Conservation (phyloP, 129 eudicot genomes). For the Flaveria ramosissima region DNA sequence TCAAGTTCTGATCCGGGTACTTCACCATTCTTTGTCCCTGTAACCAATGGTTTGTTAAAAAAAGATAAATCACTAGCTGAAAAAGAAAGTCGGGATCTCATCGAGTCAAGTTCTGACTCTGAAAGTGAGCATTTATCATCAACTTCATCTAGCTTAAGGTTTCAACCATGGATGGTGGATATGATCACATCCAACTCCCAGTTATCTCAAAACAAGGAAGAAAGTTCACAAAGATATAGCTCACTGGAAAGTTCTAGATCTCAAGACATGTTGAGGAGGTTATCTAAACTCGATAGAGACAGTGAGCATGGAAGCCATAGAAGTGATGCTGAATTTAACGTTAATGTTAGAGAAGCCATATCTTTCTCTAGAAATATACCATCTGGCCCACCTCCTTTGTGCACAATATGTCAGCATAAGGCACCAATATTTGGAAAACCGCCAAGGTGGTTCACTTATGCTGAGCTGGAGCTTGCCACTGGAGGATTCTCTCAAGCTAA, state of each 20-base stretch:
- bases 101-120: conserved; percentile 71
- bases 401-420: conserved; percentile 97
- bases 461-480: conserved; percentile 95
- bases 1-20: conserved; percentile 97
- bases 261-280: conserved; percentile 52
- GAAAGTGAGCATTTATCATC: conserved; percentile 64
- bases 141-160: conserved; percentile 76
- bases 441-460: conserved; percentile 86
- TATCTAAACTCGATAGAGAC: conserved; percentile 62
- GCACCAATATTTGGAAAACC: conserved; percentile 98
- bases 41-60: conserved; percentile 36
- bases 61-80: conserved; percentile 39
- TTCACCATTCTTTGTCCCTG: conserved; percentile 71
- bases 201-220: conserved; percentile 47
- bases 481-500: conserved; percentile 92
- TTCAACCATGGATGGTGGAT: conserved; percentile 85
- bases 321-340: conserved; percentile 62
- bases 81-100: conserved; percentile 46
- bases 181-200: conserved; percentile 44
- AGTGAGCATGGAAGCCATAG: conserved; percentile 58
- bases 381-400: conserved; percentile 88
- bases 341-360: conserved; percentile 82
- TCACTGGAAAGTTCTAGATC: conserved; percentile 41
- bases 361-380: conserved; percentile 70
- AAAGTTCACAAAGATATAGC: conserved; percentile 45